phyloP scores from a whole-genome alignment of 306 rosid genomes.

The Cercis canadensis region DNA sequence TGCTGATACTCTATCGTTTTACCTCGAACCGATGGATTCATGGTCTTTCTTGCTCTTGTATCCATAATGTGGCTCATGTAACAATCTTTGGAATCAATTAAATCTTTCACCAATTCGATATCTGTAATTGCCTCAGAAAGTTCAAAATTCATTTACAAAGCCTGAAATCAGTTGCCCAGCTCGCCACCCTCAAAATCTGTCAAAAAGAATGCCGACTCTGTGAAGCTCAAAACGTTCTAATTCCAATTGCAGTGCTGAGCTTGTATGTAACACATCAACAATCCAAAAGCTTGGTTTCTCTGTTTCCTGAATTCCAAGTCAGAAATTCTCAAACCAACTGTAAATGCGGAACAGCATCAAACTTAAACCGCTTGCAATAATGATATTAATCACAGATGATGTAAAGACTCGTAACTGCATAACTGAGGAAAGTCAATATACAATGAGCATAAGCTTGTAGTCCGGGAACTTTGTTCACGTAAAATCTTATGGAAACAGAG shows the following conservation, averaged over 20 bases:
- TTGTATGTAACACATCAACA: not conserved
- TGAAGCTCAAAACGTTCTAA: not conserved
- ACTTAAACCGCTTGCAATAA: not conserved
- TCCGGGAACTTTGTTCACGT: too few species aligned
- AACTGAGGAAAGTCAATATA: too few species aligned
- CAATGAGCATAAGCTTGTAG: too few species aligned
- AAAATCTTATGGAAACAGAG: too few species aligned
- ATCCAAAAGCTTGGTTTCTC: not conserved
- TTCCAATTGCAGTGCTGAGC: not conserved
- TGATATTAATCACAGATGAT: not conserved
- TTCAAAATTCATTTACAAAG: conserved; percentile 29
- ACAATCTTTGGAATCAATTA: not conserved
- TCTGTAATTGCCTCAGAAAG: conserved; percentile 20
- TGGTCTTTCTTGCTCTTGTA: conserved; percentile 11
- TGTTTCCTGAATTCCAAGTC: not conserved
- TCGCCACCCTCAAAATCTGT: conserved; percentile 2
- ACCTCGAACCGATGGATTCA: conserved; percentile 8
- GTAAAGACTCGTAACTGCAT: not conserved
- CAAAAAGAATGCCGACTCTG: not conserved
- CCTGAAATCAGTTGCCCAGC: not conserved
- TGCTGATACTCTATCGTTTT: conserved; percentile 15
- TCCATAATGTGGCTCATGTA: conserved; percentile 21
- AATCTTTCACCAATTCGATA: too few species aligned
- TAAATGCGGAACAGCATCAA: not conserved
- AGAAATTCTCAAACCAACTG: not conserved